Base-by-base conservation (phyloP, 805 yeast species). In the Cyberlindnera saturnus region DNA sequence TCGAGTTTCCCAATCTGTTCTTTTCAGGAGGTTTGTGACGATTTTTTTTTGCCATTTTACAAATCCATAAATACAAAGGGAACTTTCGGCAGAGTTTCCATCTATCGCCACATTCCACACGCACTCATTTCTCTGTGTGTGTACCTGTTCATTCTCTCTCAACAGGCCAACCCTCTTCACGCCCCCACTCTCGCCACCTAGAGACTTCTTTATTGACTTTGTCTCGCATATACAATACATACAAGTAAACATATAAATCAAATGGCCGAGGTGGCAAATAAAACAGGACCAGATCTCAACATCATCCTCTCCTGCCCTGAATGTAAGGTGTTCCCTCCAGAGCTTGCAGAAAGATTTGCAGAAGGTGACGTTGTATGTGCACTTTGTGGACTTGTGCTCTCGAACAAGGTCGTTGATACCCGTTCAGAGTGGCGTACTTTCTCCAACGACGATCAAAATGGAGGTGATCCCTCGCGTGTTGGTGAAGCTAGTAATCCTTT, bases 361-460 rank as follows among this genome's bases (percentile, higher is more conserved):
- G 98, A 91, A 63, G 99, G 99, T 34, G 99, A 91, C 64, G 89
- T 93, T 55, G 96, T 91, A n/a, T 91, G 99, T 69, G 98, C 96
- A 2, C 74, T 89, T 49, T 93, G 99, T 70, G 99, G 99, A 3
- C 71, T 93, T 45, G 98, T 91, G 1, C 74, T 93, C 19, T 86
- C 96, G 53, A 96, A 89, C 61, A 75, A 90, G 50, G 82, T 91
- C 40, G 96, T 91, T 28, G 99, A 91, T 59, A 90, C 96, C 5
- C 74, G 98, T 53, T 87, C 96, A 1, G 99, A 91, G 71, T 91
- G 99, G 99, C 86, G 99, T 71, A 93, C 99, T 3, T 91, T 91
- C 63, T 83, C 95, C 46, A 93, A 93, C 61, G 99, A 91, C 63
- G 99, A 91, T 64, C 98, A 91, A 63, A 93, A 91, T 55, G 96